phyloP scores from a whole-genome alignment of 768 basidiomycete species.

The Mycena belliarum region DNA sequence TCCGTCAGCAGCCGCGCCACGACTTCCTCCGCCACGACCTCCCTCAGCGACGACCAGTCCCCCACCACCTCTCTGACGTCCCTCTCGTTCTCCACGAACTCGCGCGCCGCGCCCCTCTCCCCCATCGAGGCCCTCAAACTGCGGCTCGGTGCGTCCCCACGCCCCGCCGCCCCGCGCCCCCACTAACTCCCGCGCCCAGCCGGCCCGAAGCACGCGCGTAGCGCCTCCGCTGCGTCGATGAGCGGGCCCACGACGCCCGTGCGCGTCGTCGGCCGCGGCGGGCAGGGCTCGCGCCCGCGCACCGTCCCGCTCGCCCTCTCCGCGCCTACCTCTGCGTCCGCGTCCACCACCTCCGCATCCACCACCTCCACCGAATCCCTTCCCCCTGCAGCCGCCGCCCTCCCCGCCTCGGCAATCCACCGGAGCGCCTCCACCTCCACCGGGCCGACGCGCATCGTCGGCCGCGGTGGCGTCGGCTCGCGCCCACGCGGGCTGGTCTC shows the following conservation, averaged over 20 bases:
- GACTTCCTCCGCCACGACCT: not conserved
- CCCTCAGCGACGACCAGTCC: not conserved
- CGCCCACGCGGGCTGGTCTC: not conserved
- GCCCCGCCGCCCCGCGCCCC: too few species aligned
- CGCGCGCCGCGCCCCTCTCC: not conserved
- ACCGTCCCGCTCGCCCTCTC: not conserved
- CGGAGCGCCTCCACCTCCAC: not conserved
- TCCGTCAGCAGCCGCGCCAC: not conserved
- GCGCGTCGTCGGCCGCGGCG: slow-evolving; percentile 16
- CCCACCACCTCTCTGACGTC: slow-evolving; percentile 5
- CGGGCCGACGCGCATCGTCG: not conserved
- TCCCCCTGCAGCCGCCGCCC: too few species aligned
- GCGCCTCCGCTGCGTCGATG: not conserved
- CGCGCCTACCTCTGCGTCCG: too few species aligned
- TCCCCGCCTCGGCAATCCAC: too few species aligned
- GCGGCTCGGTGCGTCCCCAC: not conserved
- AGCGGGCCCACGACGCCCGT: not conserved
- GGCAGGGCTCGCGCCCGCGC: slow-evolving; percentile 15
- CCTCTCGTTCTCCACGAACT: not conserved
- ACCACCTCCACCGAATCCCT: not conserved
- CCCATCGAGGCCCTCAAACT: slow-evolving; percentile 6
- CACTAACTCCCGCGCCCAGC: too few species aligned
- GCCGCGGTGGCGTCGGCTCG: slow-evolving; percentile 13
- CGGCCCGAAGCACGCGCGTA: not conserved
- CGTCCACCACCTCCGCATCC: not conserved